Evolutionary conservation across 306 rosid genomes (phyloP).

Genomic region (Comarum palustre): DNA sequence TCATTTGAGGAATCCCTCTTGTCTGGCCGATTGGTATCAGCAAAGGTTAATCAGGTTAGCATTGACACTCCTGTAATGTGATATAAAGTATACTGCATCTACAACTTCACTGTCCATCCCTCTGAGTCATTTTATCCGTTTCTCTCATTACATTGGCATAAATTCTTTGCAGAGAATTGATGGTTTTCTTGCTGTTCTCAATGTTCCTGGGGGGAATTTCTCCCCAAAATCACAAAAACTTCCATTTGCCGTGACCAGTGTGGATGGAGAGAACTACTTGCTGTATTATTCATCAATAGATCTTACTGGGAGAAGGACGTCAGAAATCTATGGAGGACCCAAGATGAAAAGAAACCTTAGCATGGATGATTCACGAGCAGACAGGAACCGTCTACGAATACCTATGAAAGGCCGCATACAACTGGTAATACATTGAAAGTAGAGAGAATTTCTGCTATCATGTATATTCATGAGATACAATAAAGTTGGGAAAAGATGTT

Average conservation of each 20-base stretch:
- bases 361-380: slow-evolving; percentile 49
- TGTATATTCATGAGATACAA: not conserved
- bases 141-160: slow-evolving; percentile 6
- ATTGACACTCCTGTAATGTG: slow-evolving; percentile 11
- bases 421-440: slow-evolving; percentile 38
- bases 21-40: slow-evolving; percentile 62
- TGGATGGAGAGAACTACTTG: slow-evolving; percentile 73
- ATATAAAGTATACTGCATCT: slow-evolving; percentile 23
- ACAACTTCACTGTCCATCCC: slow-evolving; percentile 19
- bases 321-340: slow-evolving; percentile 46
- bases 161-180: slow-evolving; percentile 58
- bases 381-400: slow-evolving; percentile 54
- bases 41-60: slow-evolving; percentile 60
- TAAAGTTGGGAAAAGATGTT: not conserved
- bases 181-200: slow-evolving; percentile 82
- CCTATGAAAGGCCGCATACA: slow-evolving; percentile 81
- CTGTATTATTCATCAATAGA: slow-evolving; percentile 66
- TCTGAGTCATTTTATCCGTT: slow-evolving; percentile 14
- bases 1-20: slow-evolving; percentile 85
- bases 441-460: not conserved
- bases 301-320: slow-evolving; percentile 40
- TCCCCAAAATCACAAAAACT: slow-evolving; percentile 64
- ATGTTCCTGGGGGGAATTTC: slow-evolving; percentile 72
- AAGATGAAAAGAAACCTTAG: slow-evolving; percentile 60
- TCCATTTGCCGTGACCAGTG: slow-evolving; percentile 73